A percentile compares a stretch with the other conserved stretches of the same genome.
These are phyloP conservation scores for Diaporthe citrichinensis DNA, from an alignment of 2,329 filamentous ascomycete species.

Conservation along the genomic window DNA sequence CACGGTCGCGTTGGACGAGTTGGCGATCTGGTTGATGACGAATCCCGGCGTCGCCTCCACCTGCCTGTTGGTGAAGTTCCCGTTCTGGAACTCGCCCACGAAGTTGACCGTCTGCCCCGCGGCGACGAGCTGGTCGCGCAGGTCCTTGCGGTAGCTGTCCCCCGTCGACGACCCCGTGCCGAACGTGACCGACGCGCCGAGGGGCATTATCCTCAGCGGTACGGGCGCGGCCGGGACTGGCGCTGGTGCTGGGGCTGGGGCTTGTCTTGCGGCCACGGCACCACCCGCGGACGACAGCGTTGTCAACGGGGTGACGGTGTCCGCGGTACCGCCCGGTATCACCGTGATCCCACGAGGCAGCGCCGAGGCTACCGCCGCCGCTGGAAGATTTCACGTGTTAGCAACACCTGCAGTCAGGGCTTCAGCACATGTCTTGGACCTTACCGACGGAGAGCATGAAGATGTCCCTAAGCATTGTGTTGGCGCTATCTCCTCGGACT, in stretches of 20 bases:
- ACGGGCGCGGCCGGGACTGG: not conserved
- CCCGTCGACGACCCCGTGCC: conserved; percentile 45
- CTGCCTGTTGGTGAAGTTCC: conserved; percentile 44
- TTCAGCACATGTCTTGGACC: not conserved
- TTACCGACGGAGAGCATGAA: conserved; percentile 26
- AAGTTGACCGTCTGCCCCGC: conserved; percentile 44
- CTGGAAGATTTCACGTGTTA: not conserved
- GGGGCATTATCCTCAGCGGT: conserved; percentile 44
- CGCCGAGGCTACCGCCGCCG: conserved; percentile 16
- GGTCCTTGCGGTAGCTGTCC: conserved; percentile 46
- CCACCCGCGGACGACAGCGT: not conserved
- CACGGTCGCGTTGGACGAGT: conserved; percentile 36
- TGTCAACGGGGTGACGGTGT: conserved; percentile 28
- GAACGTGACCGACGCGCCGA: conserved; percentile 46
- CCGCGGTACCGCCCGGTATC: conserved; percentile 4
- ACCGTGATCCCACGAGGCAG: conserved; percentile 31
- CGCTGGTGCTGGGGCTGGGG: not conserved
- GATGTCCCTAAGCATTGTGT: conserved; percentile 22
- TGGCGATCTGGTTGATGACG: conserved; percentile 44
- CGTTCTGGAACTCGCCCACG: conserved; percentile 44
- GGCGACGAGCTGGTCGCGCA: conserved; percentile 42
- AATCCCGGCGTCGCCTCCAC: conserved; percentile 46
- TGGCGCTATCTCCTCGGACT: not conserved
- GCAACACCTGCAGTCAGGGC: not conserved
- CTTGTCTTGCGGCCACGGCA: conserved; percentile 13